These are phyloP conservation scores for Claviceps sp. DNA, from an alignment of 2,329 filamentous ascomycete genomes.

Conservation along the genomic window DNA sequence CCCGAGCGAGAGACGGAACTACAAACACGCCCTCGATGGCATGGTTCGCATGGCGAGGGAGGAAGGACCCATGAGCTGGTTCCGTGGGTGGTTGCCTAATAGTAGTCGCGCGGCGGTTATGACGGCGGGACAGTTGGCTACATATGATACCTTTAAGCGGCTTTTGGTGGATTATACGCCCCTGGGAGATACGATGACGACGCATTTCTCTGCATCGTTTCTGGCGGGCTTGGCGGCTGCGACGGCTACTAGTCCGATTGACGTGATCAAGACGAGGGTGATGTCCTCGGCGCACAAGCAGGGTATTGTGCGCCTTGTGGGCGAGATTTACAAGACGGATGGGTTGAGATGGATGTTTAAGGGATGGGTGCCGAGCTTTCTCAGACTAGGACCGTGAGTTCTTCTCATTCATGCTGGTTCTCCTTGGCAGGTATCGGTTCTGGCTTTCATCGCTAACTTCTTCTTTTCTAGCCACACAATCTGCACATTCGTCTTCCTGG, in stretches of 20 bases:
- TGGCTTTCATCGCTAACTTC: neutral
- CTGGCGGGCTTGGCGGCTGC: slow-evolving; percentile 73
- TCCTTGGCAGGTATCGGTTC: too few species aligned
- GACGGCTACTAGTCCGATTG: slow-evolving; percentile 71
- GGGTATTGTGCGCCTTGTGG: slow-evolving; percentile 45
- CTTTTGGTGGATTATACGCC: slow-evolving; percentile 52
- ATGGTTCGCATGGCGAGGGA: slow-evolving; percentile 74
- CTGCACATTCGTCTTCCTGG: slow-evolving; percentile 73
- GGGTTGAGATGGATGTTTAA: slow-evolving; percentile 77
- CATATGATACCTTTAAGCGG: slow-evolving; percentile 71
- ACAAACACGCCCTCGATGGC: slow-evolving; percentile 78
- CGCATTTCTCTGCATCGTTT: slow-evolving; percentile 67
- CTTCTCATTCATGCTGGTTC: too few species aligned
- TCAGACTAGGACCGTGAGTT: slow-evolving; percentile 49
- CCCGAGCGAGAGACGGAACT: slow-evolving; percentile 62
- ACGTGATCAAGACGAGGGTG: slow-evolving; percentile 79
- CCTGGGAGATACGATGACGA: slow-evolving; percentile 55
- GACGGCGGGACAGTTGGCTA: slow-evolving; percentile 74
- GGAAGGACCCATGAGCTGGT: slow-evolving; percentile 65
- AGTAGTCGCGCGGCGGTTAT: slow-evolving; percentile 70
- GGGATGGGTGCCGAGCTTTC: slow-evolving; percentile 72
- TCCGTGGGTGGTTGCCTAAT: slow-evolving; percentile 78
- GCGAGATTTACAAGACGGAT: slow-evolving; percentile 55
- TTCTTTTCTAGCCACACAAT: slow-evolving; percentile 55
- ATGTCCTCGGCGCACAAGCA: slow-evolving; percentile 52